Conservation (phyloP, 768 basidiomycete genomes). For the Harrya chromipes region DNA sequence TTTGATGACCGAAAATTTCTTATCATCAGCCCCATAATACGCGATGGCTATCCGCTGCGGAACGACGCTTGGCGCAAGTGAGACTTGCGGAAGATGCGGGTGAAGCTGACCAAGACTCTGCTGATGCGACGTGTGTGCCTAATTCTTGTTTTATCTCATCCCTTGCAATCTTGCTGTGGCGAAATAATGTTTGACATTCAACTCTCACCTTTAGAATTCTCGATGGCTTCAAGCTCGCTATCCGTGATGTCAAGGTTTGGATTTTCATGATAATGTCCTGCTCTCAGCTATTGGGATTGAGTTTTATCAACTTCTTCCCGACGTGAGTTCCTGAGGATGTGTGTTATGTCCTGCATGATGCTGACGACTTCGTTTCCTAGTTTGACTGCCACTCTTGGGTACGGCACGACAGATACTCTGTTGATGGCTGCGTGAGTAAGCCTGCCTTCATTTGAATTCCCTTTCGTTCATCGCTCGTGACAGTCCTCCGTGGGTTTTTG, state of each 20-base stretch:
- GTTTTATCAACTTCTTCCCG: conserved; percentile 61
- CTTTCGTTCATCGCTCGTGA: not conserved
- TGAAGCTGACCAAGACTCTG: conserved; percentile 59
- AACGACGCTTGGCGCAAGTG: conserved; percentile 57
- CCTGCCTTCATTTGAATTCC: not conserved
- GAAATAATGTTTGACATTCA: not conserved
- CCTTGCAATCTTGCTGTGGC: not conserved
- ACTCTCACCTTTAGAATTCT: conserved; percentile 8
- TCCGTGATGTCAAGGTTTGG: conserved; percentile 52
- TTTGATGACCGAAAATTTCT: not conserved
- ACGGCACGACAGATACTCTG: conserved; percentile 55
- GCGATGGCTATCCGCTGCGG: conserved; percentile 45
- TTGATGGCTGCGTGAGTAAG: conserved; percentile 54
- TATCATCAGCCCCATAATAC: conserved; percentile 55
- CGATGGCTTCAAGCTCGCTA: conserved; percentile 42
- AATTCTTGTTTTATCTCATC: conserved; percentile 1
- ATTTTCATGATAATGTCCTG: conserved; percentile 54
- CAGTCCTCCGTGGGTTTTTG: conserved; percentile 65
- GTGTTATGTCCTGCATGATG: not conserved
- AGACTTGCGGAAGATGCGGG: conserved; percentile 67
- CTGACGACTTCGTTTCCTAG: conserved; percentile 26
- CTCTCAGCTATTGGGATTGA: conserved; percentile 53
- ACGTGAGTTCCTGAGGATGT: conserved; percentile 31
- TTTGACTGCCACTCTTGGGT: conserved; percentile 58
- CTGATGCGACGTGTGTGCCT: conserved; percentile 49